Evolutionary conservation across 306 rosid species (phyloP).

Genomic region (Quercus wislizeni): DNA sequence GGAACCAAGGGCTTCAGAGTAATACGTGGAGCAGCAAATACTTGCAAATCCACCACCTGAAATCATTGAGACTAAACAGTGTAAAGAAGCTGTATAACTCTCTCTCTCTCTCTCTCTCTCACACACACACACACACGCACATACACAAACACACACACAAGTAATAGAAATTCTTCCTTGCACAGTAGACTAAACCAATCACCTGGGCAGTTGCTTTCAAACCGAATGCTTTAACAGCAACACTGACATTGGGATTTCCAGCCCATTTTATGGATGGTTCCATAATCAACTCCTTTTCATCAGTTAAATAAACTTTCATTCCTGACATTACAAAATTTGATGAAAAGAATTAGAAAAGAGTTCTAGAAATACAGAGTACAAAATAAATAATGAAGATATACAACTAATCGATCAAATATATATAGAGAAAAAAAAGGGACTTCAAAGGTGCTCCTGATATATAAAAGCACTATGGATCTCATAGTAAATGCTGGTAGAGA

Average conservation of each 20-base stretch:
- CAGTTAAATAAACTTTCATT: constrained; percentile 83
- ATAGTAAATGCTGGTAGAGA: background rate
- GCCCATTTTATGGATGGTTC: constrained; percentile 94
- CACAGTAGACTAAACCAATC: background rate
- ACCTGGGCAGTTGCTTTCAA: constrained; percentile 91
- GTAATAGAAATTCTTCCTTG: background rate
- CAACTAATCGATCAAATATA: background rate
- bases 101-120: background rate
- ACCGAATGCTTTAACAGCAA: constrained; percentile 81
- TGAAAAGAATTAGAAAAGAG: constrained; percentile 11
- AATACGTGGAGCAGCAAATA: constrained; percentile 70
- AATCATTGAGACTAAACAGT: constrained; percentile 20
- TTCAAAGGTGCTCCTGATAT: constrained; percentile 11
- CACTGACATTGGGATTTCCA: constrained; percentile 73
- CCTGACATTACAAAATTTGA: constrained; percentile 38
- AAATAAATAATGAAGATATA: background rate
- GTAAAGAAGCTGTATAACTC: constrained; percentile 9
- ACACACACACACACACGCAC: no score
- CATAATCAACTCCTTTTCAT: constrained; percentile 95
- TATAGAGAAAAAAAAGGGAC: constrained; percentile 6
- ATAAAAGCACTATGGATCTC: constrained; percentile 7
- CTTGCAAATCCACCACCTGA: constrained; percentile 85
- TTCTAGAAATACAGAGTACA: no score
- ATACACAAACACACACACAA: background rate
- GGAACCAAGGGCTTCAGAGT: constrained; percentile 97